These are phyloP conservation scores for Trichosporon faecale DNA, from an alignment of 1,284 basidiomycete genomes.

Conservation along the genomic window DNA sequence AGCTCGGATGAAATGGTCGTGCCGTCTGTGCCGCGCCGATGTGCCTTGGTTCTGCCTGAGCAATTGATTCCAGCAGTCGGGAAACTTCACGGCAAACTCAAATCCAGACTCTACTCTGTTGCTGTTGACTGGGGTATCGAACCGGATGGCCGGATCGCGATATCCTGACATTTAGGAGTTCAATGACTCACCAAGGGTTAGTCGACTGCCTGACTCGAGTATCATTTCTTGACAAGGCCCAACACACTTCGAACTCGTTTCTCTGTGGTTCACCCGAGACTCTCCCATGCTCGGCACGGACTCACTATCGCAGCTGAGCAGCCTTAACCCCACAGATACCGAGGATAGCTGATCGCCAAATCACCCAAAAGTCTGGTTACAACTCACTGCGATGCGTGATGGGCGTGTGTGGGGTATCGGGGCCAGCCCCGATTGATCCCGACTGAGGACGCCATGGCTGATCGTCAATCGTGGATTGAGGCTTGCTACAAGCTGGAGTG, in stretches of 20 bases:
- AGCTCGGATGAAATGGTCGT: background rate
- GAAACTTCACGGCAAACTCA: background rate
- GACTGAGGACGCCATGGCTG: background rate
- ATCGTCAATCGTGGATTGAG: background rate
- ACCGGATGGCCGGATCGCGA: background rate
- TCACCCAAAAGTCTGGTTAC: background rate
- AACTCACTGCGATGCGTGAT: background rate
- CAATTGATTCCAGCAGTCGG: background rate
- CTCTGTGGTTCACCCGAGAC: background rate
- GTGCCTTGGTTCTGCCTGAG: background rate
- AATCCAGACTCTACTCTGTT: background rate
- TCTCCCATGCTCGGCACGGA: background rate
- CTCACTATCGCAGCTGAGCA: background rate
- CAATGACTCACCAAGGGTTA: background rate
- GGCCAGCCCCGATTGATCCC: background rate
- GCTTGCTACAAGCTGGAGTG: background rate
- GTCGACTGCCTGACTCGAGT: background rate
- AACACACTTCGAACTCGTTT: background rate
- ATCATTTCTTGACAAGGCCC: background rate
- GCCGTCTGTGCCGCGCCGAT: background rate
- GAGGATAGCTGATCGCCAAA: background rate
- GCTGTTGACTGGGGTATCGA: background rate
- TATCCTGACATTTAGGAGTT: background rate
- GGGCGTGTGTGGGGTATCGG: background rate
- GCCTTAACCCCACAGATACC: background rate